Evolutionary conservation across 768 basidiomycete genomes (phyloP).

Genomic region (Leccinum olivaceopallidum): DNA sequence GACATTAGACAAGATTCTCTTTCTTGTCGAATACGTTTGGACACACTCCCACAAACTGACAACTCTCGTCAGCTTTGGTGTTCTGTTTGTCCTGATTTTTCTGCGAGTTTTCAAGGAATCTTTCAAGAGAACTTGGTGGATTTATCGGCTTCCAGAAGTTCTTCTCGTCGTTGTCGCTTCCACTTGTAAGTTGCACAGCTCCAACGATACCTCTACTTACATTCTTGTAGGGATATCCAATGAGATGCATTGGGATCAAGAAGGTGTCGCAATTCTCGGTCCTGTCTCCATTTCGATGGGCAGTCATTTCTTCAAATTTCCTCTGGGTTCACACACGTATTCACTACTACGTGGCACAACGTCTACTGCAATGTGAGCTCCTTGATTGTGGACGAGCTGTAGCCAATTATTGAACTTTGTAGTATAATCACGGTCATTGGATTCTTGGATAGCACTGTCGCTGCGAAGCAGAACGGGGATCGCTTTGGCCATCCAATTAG

Average conservation of each 20-base stretch:
- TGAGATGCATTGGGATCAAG: constrained; percentile 68
- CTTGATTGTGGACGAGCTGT: not conserved
- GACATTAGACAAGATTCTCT: constrained; percentile 75
- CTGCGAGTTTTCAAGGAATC: constrained; percentile 56
- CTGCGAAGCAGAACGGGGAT: constrained; percentile 88
- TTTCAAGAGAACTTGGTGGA: constrained; percentile 64
- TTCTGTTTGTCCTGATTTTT: constrained; percentile 64
- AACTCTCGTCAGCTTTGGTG: constrained; percentile 70
- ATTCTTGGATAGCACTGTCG: constrained; percentile 92
- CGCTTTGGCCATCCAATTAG: constrained; percentile 87
- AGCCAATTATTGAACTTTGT: constrained; percentile 4
- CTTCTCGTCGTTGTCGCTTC: constrained; percentile 82
- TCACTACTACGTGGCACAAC: constrained; percentile 78
- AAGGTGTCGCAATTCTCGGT: constrained; percentile 85
- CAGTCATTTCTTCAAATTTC: constrained; percentile 68
- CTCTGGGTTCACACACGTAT: constrained; percentile 58
- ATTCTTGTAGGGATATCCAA: constrained; percentile 60
- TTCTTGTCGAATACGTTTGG: constrained; percentile 63
- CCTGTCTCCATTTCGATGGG: constrained; percentile 65
- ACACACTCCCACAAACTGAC: constrained; percentile 65
- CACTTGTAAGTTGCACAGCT: constrained; percentile 56
- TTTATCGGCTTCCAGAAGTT: constrained; percentile 88
- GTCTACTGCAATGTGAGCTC: constrained; percentile 71
- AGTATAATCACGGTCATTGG: constrained; percentile 83
- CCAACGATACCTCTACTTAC: not conserved